Percentiles rank a stretch among this genome's conserved stretches.
These are phyloP conservation scores for Daldinia childiae DNA, from an alignment of 495 filamentous ascomycete genomes.

Conservation along the genomic window DNA sequence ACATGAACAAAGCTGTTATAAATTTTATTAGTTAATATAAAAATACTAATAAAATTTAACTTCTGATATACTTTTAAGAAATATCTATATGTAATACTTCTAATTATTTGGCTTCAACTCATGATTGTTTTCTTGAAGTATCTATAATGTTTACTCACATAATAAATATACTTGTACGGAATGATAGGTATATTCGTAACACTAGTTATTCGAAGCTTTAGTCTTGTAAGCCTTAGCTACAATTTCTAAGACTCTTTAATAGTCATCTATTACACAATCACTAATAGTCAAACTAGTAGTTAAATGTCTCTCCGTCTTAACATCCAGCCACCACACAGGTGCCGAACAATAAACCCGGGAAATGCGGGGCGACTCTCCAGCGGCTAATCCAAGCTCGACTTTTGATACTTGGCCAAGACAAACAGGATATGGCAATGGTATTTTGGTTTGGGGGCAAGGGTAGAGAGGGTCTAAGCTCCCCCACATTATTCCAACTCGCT, in stretches of 20 bases:
- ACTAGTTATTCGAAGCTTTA: background rate
- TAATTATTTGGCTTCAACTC: no score
- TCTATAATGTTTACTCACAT: no score
- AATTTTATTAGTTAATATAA: no score
- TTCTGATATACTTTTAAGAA: no score
- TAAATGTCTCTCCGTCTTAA: background rate
- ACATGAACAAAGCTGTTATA: no score
- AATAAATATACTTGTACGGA: no score
- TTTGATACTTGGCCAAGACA: conserved; percentile 5
- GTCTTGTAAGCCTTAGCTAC: background rate
- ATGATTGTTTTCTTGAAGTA: no score
- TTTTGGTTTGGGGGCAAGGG: background rate
- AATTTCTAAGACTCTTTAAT: no score
- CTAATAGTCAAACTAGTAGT: background rate
- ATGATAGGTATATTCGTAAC: no score
- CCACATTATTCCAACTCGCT: background rate
- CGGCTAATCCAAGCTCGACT: conserved; percentile 29
- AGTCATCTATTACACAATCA: no score
- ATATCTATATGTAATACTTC: no score
- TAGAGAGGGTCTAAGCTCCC: conserved; percentile 2
- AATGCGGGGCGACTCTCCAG: conserved; percentile 36
- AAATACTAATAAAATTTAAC: no score
- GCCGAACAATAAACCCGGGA: conserved; percentile 34
- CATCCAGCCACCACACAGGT: conserved; percentile 5
- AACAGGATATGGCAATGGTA: background rate